Evolutionary conservation across 208 protist species (phyloP), one percentile per base, ranked within the genome.

Genomic region (Histomonas meleagridis): DNA sequence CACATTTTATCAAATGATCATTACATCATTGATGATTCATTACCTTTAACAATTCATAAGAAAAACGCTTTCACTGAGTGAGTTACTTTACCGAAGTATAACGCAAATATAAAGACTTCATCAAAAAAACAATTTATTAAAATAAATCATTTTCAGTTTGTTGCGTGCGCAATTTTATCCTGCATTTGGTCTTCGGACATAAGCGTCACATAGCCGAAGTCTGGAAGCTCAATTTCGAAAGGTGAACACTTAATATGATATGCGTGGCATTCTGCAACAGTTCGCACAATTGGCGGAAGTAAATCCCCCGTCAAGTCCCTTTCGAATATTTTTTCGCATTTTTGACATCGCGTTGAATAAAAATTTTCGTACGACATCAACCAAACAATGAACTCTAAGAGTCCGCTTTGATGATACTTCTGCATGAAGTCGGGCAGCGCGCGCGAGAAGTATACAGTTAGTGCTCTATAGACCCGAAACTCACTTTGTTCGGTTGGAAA

Each of bases 131-230:
- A n/a, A n/a, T n/a, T n/a, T n/a, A n/a, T n/a, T n/a, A n/a, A n/a
- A n/a, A n/a, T n/a, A n/a, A n/a, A n/a, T n/a, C n/a, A n/a, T n/a
- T n/a, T n/a, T n/a, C n/a, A n/a, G n/a, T n/a, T n/a, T n/a, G n/a
- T n/a, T n/a, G n/a, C n/a, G n/a, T 86, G 76, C 12, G 76, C 32
- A 2, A 43, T 55, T 28, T 55, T 86, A 38, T 86, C 76, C 55
- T 86, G 76, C 76, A 86, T 86, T n/a, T 86, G 76, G 21, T 86
- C 76, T 86, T 86, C 76, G 3, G 76, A 86, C 76, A 86, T 86
- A 3, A 86, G 46, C 55, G 76, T 86, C 0, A 86, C 76, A 16
- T 86, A 86, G 26, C 76, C 76, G 38, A 86, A 86, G 28, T 86
- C 76, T 38, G 76, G 76, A 2, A 86, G 38, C 38, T 86, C 76